phyloP scores from a whole-genome alignment of 1,139 yeast genomes.

The Pichia sp. region DNA sequence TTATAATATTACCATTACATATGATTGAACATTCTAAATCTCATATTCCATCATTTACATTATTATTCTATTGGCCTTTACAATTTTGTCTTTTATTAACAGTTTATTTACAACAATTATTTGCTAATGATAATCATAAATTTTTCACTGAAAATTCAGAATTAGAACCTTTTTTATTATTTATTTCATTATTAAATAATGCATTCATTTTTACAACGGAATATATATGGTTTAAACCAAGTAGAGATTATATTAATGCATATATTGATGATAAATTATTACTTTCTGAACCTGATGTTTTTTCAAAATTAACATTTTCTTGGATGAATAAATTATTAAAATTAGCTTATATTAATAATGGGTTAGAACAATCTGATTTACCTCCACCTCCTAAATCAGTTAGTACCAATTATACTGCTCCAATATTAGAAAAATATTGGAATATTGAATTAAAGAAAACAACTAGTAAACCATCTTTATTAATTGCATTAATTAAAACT shows the following conservation, averaged over 20 bases:
- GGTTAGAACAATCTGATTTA: constrained; percentile 45
- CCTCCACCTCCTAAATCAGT: constrained; percentile 49
- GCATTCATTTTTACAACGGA: constrained; percentile 36
- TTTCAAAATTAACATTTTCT: constrained; percentile 47
- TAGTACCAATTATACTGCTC: constrained; percentile 36
- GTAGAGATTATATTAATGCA: constrained; percentile 38
- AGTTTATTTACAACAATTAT: constrained; percentile 23
- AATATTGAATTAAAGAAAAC: constrained; percentile 22
- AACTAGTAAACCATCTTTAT: constrained; percentile 32
- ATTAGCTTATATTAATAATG: constrained; percentile 42
- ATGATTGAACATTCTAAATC: constrained; percentile 34
- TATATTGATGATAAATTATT: constrained; percentile 26
- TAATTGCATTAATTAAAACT: constrained; percentile 39
- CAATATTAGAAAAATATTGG: constrained; percentile 34
- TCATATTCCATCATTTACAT: constrained; percentile 33
- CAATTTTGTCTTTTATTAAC: constrained; percentile 29
- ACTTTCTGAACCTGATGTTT: constrained; percentile 39
- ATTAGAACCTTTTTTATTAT: constrained; percentile 15
- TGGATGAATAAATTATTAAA: constrained; percentile 57
- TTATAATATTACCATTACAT: constrained; percentile 37
- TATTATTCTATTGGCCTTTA: constrained; percentile 41
- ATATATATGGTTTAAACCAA: constrained; percentile 37
- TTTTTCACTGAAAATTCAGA: constrained; percentile 19
- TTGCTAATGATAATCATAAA: constrained; percentile 21
- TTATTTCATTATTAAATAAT: constrained; percentile 29